These are phyloP conservation scores for Candida dubliniensis DNA, from an alignment of 1,139 yeast species.

Conservation along the genomic window DNA sequence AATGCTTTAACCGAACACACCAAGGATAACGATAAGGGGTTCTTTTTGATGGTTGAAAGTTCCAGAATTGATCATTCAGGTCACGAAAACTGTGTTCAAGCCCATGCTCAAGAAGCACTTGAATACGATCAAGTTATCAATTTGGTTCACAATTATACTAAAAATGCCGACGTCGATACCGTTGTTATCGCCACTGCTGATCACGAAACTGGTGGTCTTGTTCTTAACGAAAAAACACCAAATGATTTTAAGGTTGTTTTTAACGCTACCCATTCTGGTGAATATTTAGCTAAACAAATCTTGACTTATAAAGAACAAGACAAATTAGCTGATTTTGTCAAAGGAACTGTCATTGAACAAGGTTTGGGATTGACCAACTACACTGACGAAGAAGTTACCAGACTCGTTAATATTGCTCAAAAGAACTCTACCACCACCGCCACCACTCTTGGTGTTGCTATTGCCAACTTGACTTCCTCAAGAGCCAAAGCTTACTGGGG, in stretches of 20 bases:
- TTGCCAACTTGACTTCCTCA: slow-evolving; percentile 61
- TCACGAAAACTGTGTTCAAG: slow-evolving; percentile 74
- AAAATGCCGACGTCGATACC: slow-evolving; percentile 65
- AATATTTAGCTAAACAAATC: slow-evolving; percentile 48
- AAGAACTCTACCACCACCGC: slow-evolving; percentile 14
- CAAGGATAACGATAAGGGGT: slow-evolving; percentile 70
- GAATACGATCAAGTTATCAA: slow-evolving; percentile 78
- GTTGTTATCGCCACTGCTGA: slow-evolving; percentile 77
- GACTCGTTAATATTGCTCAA: slow-evolving; percentile 15
- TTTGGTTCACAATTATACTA: slow-evolving; percentile 67
- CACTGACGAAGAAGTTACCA: slow-evolving; percentile 47
- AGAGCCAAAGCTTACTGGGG: slow-evolving; percentile 86
- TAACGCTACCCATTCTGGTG: slow-evolving; percentile 72
- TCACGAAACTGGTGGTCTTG: slow-evolving; percentile 90
- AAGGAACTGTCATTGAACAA: slow-evolving; percentile 47
- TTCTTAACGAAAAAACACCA: slow-evolving; percentile 61
- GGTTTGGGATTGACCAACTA: slow-evolving; percentile 64
- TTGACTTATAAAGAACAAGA: slow-evolving; percentile 28
- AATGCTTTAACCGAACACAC: slow-evolving; percentile 64
- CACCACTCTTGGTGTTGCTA: slow-evolving; percentile 28
- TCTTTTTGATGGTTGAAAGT: slow-evolving; percentile 81
- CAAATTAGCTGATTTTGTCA: slow-evolving; percentile 42
- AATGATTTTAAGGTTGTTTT: slow-evolving; percentile 51
- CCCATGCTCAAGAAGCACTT: slow-evolving; percentile 31
- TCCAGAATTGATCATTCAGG: slow-evolving; percentile 93